These are phyloP conservation scores for Diaporthe vexans DNA, from an alignment of 2,329 filamentous ascomycete species.

Conservation along the genomic window DNA sequence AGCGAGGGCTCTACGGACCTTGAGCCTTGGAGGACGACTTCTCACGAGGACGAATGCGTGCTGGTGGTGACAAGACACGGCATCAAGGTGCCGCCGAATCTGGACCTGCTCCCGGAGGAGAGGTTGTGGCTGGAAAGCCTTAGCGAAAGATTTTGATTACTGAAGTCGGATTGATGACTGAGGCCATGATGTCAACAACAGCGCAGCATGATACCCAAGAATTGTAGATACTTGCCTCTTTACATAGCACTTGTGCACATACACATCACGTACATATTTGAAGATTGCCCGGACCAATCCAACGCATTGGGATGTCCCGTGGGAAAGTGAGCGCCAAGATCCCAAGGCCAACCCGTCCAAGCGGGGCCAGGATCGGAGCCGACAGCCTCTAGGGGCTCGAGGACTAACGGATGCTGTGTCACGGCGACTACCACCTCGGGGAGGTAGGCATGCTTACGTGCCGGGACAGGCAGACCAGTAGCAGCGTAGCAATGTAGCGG, in stretches of 20 bases:
- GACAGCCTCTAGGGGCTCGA: neutral
- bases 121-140: constrained; percentile 33
- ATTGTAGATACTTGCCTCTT: neutral
- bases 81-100: constrained; percentile 5
- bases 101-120: constrained; percentile 35
- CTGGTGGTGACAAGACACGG: constrained; percentile 32
- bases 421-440: constrained; percentile 13
- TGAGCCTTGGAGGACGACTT: constrained; percentile 9
- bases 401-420: constrained; percentile 21
- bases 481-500: neutral
- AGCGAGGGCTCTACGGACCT: neutral
- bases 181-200: neutral
- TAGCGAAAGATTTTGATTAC: constrained; percentile 23
- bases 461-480: neutral
- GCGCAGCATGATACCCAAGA: neutral
- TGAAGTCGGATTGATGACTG: no score
- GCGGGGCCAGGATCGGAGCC: neutral
- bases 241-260: neutral
- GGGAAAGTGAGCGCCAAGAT: neutral
- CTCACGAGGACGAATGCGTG: neutral
- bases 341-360: neutral
- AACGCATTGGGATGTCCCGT: neutral
- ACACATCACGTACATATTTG: neutral
- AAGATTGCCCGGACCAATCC: neutral
- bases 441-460: neutral